phyloP scores from a whole-genome alignment of 2,329 filamentous ascomycete species.

The Aspergillus terreus region DNA sequence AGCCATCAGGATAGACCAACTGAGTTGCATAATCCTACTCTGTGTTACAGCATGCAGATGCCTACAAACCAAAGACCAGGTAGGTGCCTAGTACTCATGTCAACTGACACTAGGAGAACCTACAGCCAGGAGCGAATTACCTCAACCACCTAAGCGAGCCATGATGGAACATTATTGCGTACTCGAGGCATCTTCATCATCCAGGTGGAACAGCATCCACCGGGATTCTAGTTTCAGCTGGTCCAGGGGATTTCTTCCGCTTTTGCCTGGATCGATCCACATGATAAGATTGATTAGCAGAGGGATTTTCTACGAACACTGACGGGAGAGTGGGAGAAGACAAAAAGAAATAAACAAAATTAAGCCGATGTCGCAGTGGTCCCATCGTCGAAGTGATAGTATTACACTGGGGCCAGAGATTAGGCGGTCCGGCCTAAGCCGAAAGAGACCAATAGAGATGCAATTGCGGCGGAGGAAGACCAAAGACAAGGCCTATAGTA shows the following conservation, averaged over 20 bases:
- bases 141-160: background rate
- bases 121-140: too few relatives aligned
- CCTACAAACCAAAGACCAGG: too few relatives aligned
- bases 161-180: background rate
- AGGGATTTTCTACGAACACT: background rate
- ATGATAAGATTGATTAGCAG: slow-evolving; percentile 22
- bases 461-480: too few relatives aligned
- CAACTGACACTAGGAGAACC: too few relatives aligned
- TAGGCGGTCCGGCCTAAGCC: background rate
- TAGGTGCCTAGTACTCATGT: too few relatives aligned
- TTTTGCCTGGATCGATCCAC: slow-evolving; percentile 14
- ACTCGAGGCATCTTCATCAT: background rate
- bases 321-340: background rate
- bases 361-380: background rate
- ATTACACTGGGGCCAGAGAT: background rate
- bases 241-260: background rate
- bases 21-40: too few relatives aligned
- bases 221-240: background rate
- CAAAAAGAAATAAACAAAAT: too few relatives aligned
- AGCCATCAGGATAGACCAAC: too few relatives aligned
- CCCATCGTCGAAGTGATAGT: background rate
- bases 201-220: slow-evolving; percentile 1
- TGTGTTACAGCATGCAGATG: too few relatives aligned
- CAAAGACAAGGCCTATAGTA: too few relatives aligned
- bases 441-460: background rate